Conservation (phyloP, 371 early-diverging fungal species). For the Mortierella polycephala region DNA sequence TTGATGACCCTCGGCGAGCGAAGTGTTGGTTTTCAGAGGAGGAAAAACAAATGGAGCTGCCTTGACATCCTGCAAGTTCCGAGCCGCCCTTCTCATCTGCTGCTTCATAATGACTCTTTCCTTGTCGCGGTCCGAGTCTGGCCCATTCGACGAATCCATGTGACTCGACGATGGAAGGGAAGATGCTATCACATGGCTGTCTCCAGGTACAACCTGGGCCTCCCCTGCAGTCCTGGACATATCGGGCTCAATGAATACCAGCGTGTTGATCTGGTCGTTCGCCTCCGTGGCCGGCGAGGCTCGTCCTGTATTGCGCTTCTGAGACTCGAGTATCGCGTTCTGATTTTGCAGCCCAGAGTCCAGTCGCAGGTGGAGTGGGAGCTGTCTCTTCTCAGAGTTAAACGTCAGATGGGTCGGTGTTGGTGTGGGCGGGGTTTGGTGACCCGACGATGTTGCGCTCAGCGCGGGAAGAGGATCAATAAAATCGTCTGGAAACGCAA, state of each 20-base stretch:
- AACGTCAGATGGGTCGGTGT: slow-evolving; percentile 31
- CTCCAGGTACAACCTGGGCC: slow-evolving; percentile 4
- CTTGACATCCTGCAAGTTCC: slow-evolving; percentile 50
- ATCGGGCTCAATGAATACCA: slow-evolving; percentile 52
- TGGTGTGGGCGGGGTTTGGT: slow-evolving; percentile 33
- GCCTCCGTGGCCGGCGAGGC: slow-evolving; percentile 28
- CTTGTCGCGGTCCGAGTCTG: slow-evolving; percentile 2
- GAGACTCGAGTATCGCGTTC: slow-evolving; percentile 14
- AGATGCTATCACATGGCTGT: slow-evolving; percentile 25
- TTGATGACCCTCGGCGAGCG: background rate
- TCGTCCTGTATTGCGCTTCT: slow-evolving; percentile 21
- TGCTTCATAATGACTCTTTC: slow-evolving; percentile 22
- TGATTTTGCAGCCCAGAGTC: slow-evolving; percentile 15
- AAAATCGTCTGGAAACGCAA: slow-evolving; percentile 50
- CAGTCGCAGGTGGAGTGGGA: slow-evolving; percentile 28
- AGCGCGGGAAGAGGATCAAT: slow-evolving; percentile 34
- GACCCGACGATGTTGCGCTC: slow-evolving; percentile 26
- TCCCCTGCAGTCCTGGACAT: slow-evolving; percentile 11
- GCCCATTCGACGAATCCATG: slow-evolving; percentile 12
- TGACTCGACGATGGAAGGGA: slow-evolving; percentile 48
- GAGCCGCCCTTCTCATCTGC: slow-evolving; percentile 35
- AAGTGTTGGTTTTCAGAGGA: slow-evolving; percentile 31
- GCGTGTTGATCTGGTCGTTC: slow-evolving; percentile 38
- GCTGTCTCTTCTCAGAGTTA: slow-evolving; percentile 30
- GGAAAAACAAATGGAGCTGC: slow-evolving; percentile 52